These are phyloP conservation scores for Scortechinia acanthostroma DNA, from an alignment of 2,329 filamentous ascomycete genomes.

Conservation along the genomic window DNA sequence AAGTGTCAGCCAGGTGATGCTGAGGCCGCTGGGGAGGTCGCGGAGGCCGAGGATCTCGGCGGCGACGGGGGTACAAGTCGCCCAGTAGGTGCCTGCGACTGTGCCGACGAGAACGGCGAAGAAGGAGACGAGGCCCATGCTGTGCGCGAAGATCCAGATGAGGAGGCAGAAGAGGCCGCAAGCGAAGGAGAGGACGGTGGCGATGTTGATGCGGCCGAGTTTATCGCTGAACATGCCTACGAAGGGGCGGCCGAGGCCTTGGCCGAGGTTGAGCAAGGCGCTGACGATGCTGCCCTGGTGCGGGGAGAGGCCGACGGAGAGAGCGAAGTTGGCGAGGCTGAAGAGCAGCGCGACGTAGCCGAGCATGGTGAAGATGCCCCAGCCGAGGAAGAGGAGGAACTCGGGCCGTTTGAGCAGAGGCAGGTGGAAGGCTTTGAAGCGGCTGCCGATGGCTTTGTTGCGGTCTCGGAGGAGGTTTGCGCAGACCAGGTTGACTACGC, in stretches of 20 bases:
- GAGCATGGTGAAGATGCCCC: slow-evolving; percentile 50
- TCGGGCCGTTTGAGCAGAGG: slow-evolving; percentile 41
- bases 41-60: slow-evolving; percentile 54
- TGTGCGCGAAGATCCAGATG: slow-evolving; percentile 53
- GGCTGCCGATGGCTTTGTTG: slow-evolving; percentile 43
- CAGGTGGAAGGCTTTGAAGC: slow-evolving; percentile 41
- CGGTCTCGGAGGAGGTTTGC: slow-evolving; percentile 46
- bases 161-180: slow-evolving; percentile 49
- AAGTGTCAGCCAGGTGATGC: slow-evolving; percentile 53
- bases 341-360: slow-evolving; percentile 56
- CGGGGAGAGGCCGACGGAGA: slow-evolving; percentile 42
- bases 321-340: slow-evolving; percentile 49
- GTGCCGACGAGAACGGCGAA: slow-evolving; percentile 50
- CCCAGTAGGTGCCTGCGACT: slow-evolving; percentile 53
- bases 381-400: slow-evolving; percentile 42
- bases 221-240: slow-evolving; percentile 53
- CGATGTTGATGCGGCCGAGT: slow-evolving; percentile 56
- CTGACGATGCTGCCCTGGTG: slow-evolving; percentile 47
- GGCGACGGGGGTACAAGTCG: slow-evolving; percentile 46
- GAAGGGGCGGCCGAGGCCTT: slow-evolving; percentile 42
- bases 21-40: slow-evolving; percentile 46
- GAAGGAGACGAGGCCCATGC: slow-evolving; percentile 47
- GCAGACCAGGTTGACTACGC: slow-evolving; percentile 40
- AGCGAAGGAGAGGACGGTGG: slow-evolving; percentile 41
- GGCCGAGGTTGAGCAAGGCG: slow-evolving; percentile 50